Evolutionary conservation across 2,329 filamentous ascomycete genomes (phyloP).

Genomic region (Verruconis gallopava): DNA sequence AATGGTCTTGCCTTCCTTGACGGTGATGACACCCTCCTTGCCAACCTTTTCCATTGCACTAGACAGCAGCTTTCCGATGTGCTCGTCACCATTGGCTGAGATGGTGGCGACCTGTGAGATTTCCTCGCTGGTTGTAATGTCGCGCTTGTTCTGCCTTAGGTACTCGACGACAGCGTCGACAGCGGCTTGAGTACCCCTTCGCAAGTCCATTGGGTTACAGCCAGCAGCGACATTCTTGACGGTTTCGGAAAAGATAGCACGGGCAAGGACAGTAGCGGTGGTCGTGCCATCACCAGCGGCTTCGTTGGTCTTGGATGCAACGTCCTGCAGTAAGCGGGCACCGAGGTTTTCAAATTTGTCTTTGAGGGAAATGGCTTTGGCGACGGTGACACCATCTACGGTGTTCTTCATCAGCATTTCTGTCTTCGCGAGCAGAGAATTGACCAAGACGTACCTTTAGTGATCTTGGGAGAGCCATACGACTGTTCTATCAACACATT

Average conservation of each 20-base stretch:
- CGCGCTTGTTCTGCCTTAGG: constrained; percentile 89
- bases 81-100: constrained; percentile 89
- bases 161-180: constrained; percentile 91
- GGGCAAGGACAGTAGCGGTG: constrained; percentile 90
- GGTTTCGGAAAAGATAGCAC: constrained; percentile 98
- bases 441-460: constrained; percentile 59
- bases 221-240: constrained; percentile 99
- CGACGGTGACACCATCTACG: constrained; percentile 41
- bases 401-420: constrained; percentile 12
- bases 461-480: constrained; percentile 99
- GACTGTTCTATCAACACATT: constrained; percentile 98
- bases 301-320: constrained; percentile 99
- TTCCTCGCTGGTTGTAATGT: constrained; percentile 95
- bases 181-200: constrained; percentile 90
- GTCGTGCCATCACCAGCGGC: constrained; percentile 97
- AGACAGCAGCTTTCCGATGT: constrained; percentile 91
- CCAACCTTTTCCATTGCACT: constrained; percentile 99
- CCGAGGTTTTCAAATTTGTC: constrained; percentile 99
- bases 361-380: constrained; percentile 77
- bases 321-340: constrained; percentile 90
- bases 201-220: constrained; percentile 99
- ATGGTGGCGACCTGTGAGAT: constrained; percentile 98
- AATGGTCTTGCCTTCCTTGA: constrained; percentile 99
- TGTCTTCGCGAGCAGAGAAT: not conserved
- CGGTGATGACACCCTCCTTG: constrained; percentile 99